These are phyloP conservation scores for Oryza punctata DNA, from an alignment of 176 grass and related monocot species.

Conservation along the genomic window DNA sequence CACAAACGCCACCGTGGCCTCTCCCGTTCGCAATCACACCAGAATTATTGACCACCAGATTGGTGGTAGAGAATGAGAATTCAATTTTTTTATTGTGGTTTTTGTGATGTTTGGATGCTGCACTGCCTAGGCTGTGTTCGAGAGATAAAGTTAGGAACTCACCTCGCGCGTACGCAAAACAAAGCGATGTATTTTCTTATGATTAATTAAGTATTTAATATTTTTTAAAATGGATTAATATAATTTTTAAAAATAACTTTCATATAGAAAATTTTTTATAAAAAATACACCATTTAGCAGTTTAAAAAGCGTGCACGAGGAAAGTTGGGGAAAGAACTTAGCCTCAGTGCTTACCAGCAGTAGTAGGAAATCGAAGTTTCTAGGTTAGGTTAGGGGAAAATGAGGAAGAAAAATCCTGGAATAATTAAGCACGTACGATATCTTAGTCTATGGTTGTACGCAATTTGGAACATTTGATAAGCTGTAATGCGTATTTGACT, in stretches of 20 bases:
- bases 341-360: background rate
- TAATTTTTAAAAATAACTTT: no score
- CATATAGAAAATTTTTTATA: no score
- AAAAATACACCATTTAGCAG: no score
- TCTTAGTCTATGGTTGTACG: background rate
- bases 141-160: no score
- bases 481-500: background rate
- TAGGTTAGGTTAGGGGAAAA: background rate
- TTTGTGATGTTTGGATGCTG: background rate
- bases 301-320: no score
- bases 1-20: slow-evolving; percentile 21
- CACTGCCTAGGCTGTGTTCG: no score
- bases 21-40: background rate
- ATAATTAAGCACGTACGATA: background rate
- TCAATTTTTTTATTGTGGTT: background rate
- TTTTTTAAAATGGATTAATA: no score
- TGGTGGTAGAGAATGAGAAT: background rate
- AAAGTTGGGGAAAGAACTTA: no score
- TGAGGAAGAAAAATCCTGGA: background rate
- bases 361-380: background rate
- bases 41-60: background rate
- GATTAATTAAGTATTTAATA: no score
- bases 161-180: no score
- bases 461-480: background rate
- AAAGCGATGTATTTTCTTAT: no score